phyloP scores from a whole-genome alignment of 306 rosid species.

The Cotoneaster glaucophyllus region DNA sequence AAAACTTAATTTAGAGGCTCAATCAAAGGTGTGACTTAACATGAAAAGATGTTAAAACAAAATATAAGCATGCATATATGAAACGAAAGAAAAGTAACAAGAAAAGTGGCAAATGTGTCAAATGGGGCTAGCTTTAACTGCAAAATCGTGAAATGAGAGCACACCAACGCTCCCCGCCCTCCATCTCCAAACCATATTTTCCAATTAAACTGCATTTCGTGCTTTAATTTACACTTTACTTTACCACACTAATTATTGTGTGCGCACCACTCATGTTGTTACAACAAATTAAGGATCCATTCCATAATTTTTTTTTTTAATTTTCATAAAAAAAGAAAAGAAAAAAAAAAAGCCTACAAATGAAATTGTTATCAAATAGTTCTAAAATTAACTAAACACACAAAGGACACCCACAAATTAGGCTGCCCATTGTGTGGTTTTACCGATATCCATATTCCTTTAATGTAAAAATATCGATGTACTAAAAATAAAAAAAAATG shows the following conservation, averaged over 20 bases:
- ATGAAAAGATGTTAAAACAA: neutral
- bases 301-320: neutral
- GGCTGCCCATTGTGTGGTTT: accelerated
- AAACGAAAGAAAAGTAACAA: neutral
- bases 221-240: neutral
- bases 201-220: neutral
- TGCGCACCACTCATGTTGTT: neutral
- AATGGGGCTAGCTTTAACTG: neutral
- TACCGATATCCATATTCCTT: accelerated
- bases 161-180: neutral
- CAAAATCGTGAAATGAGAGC: neutral
- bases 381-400: too few relatives aligned
- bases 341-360: too few relatives aligned
- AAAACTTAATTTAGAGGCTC: neutral
- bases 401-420: too few relatives aligned
- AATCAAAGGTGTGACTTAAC: neutral
- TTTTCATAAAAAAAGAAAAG: too few relatives aligned
- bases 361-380: too few relatives aligned
- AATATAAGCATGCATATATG: neutral
- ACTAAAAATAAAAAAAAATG: too few relatives aligned
- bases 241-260: neutral
- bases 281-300: neutral
- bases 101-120: neutral
- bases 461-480: too few relatives aligned
- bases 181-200: neutral